phyloP scores from a whole-genome alignment of 805 yeast species.

The Sugiyamaella smithiae region DNA sequence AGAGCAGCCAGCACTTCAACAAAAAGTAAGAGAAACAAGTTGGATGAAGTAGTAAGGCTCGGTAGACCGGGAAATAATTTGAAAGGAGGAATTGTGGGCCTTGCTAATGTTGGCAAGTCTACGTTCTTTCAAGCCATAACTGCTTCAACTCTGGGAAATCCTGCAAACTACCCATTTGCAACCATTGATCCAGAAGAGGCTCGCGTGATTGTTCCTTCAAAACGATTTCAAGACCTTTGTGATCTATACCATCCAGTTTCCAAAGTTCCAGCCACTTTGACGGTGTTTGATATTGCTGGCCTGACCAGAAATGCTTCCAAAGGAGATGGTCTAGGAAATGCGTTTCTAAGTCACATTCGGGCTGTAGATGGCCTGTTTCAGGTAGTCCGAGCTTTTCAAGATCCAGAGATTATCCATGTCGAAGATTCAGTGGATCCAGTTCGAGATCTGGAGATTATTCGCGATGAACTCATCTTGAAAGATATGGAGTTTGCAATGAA shows the following conservation, averaged over 20 bases:
- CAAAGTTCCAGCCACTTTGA: conserved; percentile 53
- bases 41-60: neutral
- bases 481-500: conserved; percentile 65
- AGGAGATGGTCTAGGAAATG: conserved; percentile 75
- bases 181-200: conserved; percentile 74
- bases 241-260: conserved; percentile 48
- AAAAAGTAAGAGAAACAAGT: neutral
- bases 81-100: conserved; percentile 52
- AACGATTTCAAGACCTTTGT: conserved; percentile 47
- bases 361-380: conserved; percentile 72
- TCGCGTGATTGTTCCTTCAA: conserved; percentile 50
- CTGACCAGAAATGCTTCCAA: conserved; percentile 59
- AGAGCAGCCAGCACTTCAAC: conserved; percentile 4
- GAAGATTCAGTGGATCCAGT: conserved; percentile 44
- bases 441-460: conserved; percentile 7
- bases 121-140: conserved; percentile 62
- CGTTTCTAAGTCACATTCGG: conserved; percentile 63
- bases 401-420: conserved; percentile 64
- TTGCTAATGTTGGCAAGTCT: conserved; percentile 64
- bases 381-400: conserved; percentile 62
- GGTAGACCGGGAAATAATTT: conserved; percentile 50
- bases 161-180: conserved; percentile 71
- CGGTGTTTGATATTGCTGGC: conserved; percentile 69
- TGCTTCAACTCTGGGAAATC: conserved; percentile 57
- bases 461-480: conserved; percentile 54